phyloP scores from a whole-genome alignment of 2,329 filamentous ascomycete genomes.

The Diaporthe ampelina region DNA sequence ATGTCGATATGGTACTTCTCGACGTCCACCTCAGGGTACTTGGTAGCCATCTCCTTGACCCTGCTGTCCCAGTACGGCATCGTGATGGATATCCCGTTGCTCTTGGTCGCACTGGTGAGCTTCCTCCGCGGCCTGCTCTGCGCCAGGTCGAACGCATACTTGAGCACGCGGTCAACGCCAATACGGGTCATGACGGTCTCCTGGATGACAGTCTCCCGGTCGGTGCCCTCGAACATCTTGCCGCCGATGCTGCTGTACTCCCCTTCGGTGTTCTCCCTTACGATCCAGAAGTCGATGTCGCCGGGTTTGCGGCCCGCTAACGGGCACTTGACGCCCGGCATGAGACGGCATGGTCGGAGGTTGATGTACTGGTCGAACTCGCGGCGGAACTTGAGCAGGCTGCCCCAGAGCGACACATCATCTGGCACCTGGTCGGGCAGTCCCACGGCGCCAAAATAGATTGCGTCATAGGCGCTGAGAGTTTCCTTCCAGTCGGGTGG shows the following conservation, averaged over 20 bases:
- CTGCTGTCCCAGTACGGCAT: conserved; percentile 78
- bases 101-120: conserved; percentile 76
- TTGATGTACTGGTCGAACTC: conserved; percentile 79
- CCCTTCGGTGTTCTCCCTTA: conserved; percentile 75
- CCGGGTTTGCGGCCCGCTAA: conserved; percentile 66
- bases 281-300: conserved; percentile 75
- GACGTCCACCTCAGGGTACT: conserved; percentile 68
- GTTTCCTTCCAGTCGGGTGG: conserved; percentile 63
- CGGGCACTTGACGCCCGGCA: conserved; percentile 72
- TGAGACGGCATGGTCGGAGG: conserved; percentile 73
- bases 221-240: conserved; percentile 68
- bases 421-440: conserved; percentile 69
- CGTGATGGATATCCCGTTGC: conserved; percentile 73
- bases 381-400: conserved; percentile 76
- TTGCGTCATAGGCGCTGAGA: conserved; percentile 73
- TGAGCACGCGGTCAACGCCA: conserved; percentile 69
- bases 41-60: conserved; percentile 63
- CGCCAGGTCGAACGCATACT: conserved; percentile 73
- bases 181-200: conserved; percentile 72
- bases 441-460: conserved; percentile 78
- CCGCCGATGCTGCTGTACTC: conserved; percentile 75
- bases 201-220: conserved; percentile 72
- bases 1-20: conserved; percentile 77
- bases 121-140: conserved; percentile 66
- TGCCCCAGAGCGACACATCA: conserved; percentile 76